Evolutionary conservation across 805 yeast species (phyloP), one percentile per base, ranked within the genome.

Genomic region (Ogataea pignaliae): DNA sequence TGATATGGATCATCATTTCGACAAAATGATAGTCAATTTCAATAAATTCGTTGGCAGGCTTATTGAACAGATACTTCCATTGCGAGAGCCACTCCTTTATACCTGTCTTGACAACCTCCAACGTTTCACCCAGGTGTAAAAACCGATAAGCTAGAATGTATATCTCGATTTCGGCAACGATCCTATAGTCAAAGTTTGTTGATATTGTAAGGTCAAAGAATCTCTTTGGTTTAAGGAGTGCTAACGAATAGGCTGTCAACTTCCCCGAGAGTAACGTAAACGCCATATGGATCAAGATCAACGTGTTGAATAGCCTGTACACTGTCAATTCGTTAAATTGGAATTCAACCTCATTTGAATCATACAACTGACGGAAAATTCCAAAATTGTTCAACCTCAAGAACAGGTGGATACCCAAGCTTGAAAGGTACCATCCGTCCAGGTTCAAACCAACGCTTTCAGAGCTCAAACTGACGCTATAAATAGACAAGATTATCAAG

Each of bases 151-250:
- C 69, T 11, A 79, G 70, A 14, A 76, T 59, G 42, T 82, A 78
- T 10, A 84, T 69, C 15, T 81, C 75, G 40, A 84, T 78, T 60
- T 86, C 95, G 34, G 88, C 82, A 8, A 85, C 82, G 79, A 86
- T 83, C 46, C 93, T 65, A n/a, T 86, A 88, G 57, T 86, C 95
- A 59, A 85, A 86, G 55, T 84, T 83, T 6, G 89, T 83, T 2
- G 89, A 78, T 31, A 76, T 68, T 4, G 81, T 69, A 33, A 78
- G 61, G 34, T 79, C 77, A 39, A 82, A 64, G 43, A 51, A 51
- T 34, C 48, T 50, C 13, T 50, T 48, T 3, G 64, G 62, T 28
- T 21, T 81, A 62, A 59, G 83, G 75, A 77, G 72, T 70, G 53
- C 89, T 60, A 10, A 7, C 1, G 60, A 46, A 42, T 45, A 52